phyloP scores from a whole-genome alignment of 352 stramenopile species.

The Phytophthora cryptogea region DNA sequence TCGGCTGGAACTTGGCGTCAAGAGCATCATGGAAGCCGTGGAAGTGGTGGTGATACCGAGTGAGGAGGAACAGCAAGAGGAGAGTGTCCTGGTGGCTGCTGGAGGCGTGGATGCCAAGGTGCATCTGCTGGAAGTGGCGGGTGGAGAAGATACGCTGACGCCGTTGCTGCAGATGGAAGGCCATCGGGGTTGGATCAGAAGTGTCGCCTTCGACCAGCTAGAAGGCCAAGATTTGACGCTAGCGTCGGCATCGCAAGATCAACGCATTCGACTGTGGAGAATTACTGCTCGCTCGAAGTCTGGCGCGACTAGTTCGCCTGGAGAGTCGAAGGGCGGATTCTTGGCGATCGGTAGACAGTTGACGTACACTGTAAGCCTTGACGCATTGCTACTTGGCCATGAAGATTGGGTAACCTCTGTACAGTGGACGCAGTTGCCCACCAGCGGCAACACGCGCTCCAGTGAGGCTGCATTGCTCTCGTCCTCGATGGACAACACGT shows the following conservation, averaged over 20 bases:
- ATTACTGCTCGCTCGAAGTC: slow-evolving; percentile 27
- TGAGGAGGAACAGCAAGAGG: not conserved
- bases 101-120: slow-evolving; percentile 76
- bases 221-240: slow-evolving; percentile 29
- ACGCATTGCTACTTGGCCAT: slow-evolving; percentile 70
- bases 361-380: slow-evolving; percentile 60
- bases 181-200: slow-evolving; percentile 71
- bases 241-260: slow-evolving; percentile 72
- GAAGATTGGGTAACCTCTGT: slow-evolving; percentile 86
- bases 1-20: slow-evolving; percentile 39
- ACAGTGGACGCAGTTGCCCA: slow-evolving; percentile 45
- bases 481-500: slow-evolving; percentile 79
- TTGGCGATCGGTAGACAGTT: slow-evolving; percentile 24
- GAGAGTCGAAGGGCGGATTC: slow-evolving; percentile 38
- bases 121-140: slow-evolving; percentile 58
- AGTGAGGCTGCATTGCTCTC: slow-evolving; percentile 45
- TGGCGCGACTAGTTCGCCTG: not conserved
- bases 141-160: slow-evolving; percentile 14
- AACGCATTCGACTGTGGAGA: slow-evolving; percentile 74
- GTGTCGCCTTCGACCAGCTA: slow-evolving; percentile 52
- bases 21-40: slow-evolving; percentile 62
- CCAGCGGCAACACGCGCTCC: not conserved
- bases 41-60: slow-evolving; percentile 22
- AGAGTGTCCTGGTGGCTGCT: slow-evolving; percentile 56
- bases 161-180: slow-evolving; percentile 55